Evolutionary conservation across 2,329 filamentous ascomycete genomes (phyloP), one percentile per base, ranked within the genome.

Genomic region (Botryotinia globosa): DNA sequence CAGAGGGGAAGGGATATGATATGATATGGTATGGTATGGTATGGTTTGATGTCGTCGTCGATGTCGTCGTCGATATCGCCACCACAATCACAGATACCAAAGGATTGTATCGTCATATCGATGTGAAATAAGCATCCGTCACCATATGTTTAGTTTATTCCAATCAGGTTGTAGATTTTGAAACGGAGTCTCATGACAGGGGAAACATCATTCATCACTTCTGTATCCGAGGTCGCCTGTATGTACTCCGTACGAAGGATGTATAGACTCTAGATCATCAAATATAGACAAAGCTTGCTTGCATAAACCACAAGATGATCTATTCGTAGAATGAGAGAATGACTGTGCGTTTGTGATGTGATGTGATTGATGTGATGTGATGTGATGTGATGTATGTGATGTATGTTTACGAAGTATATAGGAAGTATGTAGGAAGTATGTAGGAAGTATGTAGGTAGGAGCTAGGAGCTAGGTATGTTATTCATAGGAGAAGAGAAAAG

Each of bases 141-240:
- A 22, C 32, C 63, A 66, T 32, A 54, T 32, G 25, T n/a, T n/a
- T n/a, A 4, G 12, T 54, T 14, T 1, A 16, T n/a, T 37, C 32
- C 44, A 51, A 37, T 51, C 44, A 51, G 14, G 10, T 6, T 37
- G 29, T 20, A 22, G 14, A 54, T 54, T 34, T 51, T 14, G 51
- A 39, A 48, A 22, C 32, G 14, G 25, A 37, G 22, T 25, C 25
- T 37, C 37, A 37, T 37, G 37, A 8, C 37, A 37, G 37, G 37
- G 37, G 37, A 37, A 37, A 37, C 8, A 37, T 37, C 37, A 37
- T 25, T 51, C 45, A 54, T 67, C 64, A 39, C 45, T 25, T 67
- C 32, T 29, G 22, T 54, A 54, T 67, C 64, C 64, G 34, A 67
- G 64, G 48, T 67, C 64, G 48, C 45, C 64, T 67, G 16, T 44